These are phyloP conservation scores for Talaromyces proteolyticus DNA, from an alignment of 495 filamentous ascomycete species.

Conservation along the genomic window DNA sequence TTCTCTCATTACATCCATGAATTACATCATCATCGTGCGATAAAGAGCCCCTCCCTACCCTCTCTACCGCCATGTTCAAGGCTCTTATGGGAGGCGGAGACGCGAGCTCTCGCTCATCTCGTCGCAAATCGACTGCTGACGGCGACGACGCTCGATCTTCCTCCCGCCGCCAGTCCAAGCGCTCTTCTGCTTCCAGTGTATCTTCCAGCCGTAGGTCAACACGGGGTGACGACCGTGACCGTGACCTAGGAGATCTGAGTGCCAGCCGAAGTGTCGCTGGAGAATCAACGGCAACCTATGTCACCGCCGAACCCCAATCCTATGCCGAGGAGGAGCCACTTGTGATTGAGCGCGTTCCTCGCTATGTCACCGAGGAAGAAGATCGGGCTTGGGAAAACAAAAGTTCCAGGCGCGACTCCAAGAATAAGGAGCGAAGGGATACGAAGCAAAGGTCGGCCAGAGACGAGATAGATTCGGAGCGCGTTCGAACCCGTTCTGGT, in stretches of 20 bases:
- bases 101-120: conserved; percentile 18
- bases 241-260: conserved; percentile 35
- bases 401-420: conserved; percentile 25
- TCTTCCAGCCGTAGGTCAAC: conserved; percentile 43
- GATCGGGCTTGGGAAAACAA: conserved; percentile 27
- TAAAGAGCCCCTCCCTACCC: conserved; percentile 14
- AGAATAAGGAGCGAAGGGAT: conserved; percentile 18
- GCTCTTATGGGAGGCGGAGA: conserved; percentile 36
- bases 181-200: conserved; percentile 14
- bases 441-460: conserved; percentile 6
- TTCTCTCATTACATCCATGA: conserved; percentile 1
- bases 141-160: conserved; percentile 10
- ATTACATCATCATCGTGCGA: conserved; percentile 5
- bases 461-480: conserved; percentile 19
- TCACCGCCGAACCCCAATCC: conserved; percentile 42
- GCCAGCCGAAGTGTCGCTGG: conserved; percentile 34
- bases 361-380: conserved; percentile 14
- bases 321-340: conserved; percentile 21
- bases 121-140: conserved; percentile 19
- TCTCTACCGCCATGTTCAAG: conserved; percentile 36
- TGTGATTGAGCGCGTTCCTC: conserved; percentile 14
- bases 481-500: conserved; percentile 26
- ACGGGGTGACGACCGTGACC: conserved; percentile 50
- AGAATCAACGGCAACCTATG: conserved; percentile 46
- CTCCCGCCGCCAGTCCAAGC: conserved; percentile 2